A percentile compares a stretch with the other conserved stretches of the same genome.
These are phyloP conservation scores for Toxicodendron radicans DNA, from an alignment of 345 rosid species.

Conservation along the genomic window DNA sequence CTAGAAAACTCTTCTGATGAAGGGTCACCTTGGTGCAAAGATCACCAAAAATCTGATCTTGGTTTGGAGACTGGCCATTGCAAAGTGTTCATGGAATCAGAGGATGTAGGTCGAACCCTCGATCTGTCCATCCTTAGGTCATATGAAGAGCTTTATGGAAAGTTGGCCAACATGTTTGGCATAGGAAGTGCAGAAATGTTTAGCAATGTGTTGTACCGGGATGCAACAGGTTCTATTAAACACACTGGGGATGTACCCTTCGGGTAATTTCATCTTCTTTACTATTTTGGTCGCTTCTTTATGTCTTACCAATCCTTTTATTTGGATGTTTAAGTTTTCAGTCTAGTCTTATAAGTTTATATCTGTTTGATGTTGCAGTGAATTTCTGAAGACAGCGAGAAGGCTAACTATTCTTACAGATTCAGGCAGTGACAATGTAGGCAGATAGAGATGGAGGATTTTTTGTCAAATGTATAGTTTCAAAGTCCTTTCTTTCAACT, in stretches of 20 bases:
- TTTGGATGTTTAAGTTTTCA: not conserved
- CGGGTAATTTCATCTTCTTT: conserved; percentile 36
- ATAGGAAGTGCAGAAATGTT: conserved; percentile 62
- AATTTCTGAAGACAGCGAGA: conserved; percentile 80
- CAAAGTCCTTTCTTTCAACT: conserved; percentile 6
- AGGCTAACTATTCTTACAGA: conserved; percentile 75
- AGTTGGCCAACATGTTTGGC: conserved; percentile 77
- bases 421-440: conserved; percentile 60
- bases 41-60: conserved; percentile 36
- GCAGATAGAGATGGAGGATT: conserved; percentile 33
- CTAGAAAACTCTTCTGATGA: conserved; percentile 63
- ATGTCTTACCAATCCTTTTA: not conserved
- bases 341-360: not conserved
- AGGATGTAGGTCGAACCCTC: conserved; percentile 78
- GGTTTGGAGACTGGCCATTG: conserved; percentile 68
- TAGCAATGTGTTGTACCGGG: conserved; percentile 63
- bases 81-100: conserved; percentile 88
- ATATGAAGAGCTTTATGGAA: conserved; percentile 67
- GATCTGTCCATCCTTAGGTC: conserved; percentile 74
- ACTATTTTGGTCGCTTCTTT: not conserved
- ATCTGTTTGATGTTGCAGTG: conserved; percentile 45
- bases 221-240: conserved; percentile 62
- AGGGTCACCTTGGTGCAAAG: conserved; percentile 60
- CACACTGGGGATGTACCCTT: conserved; percentile 85
- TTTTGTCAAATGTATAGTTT: conserved; percentile 39